Conservation (phyloP, 345 rosid genomes). For the Eucalyptus sp. region DNA sequence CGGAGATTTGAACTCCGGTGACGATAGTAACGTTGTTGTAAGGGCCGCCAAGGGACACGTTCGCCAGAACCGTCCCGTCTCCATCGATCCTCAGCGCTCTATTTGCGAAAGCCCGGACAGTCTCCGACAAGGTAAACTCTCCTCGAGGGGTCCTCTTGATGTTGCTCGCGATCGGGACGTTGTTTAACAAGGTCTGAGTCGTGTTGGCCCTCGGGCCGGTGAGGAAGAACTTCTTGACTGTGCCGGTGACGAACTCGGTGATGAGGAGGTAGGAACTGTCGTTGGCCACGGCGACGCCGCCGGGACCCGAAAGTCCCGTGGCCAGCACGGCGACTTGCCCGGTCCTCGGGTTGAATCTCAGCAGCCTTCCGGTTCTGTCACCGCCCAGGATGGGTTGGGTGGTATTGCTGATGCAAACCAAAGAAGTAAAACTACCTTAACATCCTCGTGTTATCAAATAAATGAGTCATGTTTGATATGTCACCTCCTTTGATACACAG, state of each 20-base stretch:
- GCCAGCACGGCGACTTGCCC: background rate
- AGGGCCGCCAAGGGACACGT: background rate
- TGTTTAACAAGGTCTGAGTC: background rate
- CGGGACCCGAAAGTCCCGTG: background rate
- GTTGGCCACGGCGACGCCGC: background rate
- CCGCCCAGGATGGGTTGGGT: background rate
- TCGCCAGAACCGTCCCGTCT: background rate
- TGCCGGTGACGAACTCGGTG: background rate
- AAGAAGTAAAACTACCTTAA: background rate
- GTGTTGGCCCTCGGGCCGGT: background rate
- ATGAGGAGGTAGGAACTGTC: background rate
- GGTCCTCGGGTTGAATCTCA: background rate
- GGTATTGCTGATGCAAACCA: background rate
- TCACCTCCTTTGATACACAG: too few relatives aligned
- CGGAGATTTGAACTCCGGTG: background rate
- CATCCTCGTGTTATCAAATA: background rate
- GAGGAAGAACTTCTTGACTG: background rate
- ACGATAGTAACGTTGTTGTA: background rate
- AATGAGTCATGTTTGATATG: too few relatives aligned
- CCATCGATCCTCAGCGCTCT: background rate
- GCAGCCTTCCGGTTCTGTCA: background rate
- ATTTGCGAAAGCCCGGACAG: background rate
- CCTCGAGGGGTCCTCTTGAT: background rate
- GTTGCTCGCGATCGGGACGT: background rate
- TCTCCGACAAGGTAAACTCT: background rate